These are phyloP conservation scores for Monilinia vaccinii-corymbosi DNA, from an alignment of 2,329 filamentous ascomycete genomes.

Conservation along the genomic window DNA sequence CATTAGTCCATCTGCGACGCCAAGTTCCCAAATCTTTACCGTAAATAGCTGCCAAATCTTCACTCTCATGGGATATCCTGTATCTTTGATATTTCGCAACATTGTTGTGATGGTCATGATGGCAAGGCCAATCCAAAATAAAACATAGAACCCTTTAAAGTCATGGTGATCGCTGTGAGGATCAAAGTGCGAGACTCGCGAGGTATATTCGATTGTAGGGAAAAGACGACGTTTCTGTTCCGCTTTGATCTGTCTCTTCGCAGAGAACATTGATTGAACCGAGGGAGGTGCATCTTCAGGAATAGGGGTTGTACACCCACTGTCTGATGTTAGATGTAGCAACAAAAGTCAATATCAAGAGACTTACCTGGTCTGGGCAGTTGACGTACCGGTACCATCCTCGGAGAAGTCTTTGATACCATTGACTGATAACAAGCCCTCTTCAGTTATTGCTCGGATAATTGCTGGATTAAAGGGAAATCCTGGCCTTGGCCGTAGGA, in stretches of 20 bases:
- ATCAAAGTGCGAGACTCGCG: constrained; percentile 91
- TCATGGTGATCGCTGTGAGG: constrained; percentile 84
- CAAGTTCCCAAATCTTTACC: constrained; percentile 81
- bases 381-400: constrained; percentile 20
- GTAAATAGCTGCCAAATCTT: constrained; percentile 85
- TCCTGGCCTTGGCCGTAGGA: constrained; percentile 26
- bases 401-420: constrained; percentile 11
- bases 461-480: constrained; percentile 24
- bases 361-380: constrained; percentile 11
- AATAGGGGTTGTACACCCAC: constrained; percentile 74
- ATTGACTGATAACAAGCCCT: constrained; percentile 16
- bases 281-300: constrained; percentile 90
- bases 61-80: constrained; percentile 74
- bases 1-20: constrained; percentile 77
- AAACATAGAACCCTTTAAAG: constrained; percentile 93
- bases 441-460: constrained; percentile 21
- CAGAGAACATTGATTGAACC: constrained; percentile 73
- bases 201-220: constrained; percentile 83
- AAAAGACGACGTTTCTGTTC: constrained; percentile 79
- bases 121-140: constrained; percentile 94
- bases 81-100: constrained; percentile 88
- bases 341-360: too few relatives aligned
- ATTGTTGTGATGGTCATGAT: constrained; percentile 97
- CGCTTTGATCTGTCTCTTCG: constrained; percentile 72
- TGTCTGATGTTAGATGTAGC: constrained; percentile 31